Evolutionary conservation across 441 rosid genomes (phyloP), one percentile per base, ranked within the genome.

Genomic region (Theobroma grandiflorum): DNA sequence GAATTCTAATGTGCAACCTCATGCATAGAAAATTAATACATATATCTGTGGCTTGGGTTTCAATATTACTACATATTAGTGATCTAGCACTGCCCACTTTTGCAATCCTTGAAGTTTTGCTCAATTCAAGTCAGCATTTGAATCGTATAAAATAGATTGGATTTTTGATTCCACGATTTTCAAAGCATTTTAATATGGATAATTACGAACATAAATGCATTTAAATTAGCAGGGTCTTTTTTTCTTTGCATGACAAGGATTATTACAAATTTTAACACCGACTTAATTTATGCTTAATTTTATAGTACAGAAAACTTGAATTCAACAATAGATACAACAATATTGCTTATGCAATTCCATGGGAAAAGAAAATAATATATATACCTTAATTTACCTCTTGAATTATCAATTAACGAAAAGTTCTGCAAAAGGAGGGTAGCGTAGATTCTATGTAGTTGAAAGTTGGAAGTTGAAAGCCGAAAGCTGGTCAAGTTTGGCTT

Each of bases 401-500:
- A 35, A 16, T 65, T 38, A n/a, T 40, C 2, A 59, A 3, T 65
- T 65, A 7, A 61, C 26, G 2, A 64, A 35, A 7, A 15, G n/a
- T 33, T 63, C 0, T 14, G 43, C 10, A 15, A 62, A 4, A 18
- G 8, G 4, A 67, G 42, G 52, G 18, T 42, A 67, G 72, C 47
- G 75, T 18, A 72, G 35, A 52, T 2, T 35, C 31, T 55, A 72
- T 72, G 59, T 37, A 10, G 33, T 72, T 52, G 47, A 72, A 52
- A 31, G 62, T 72, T 72, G 75, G 52, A 72, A 50, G 33, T 31
- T 52, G 33, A 72, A 52, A 31, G 62, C 52, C 53, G 75, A 72
- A 72, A 50, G 33, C 15, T 52, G 35, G 61, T 10, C 62, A 52
- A 14, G 10, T 49, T 16, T 71, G 1, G 22, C 59, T 33, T 49